A percentile compares a stretch with the other conserved stretches of the same genome.
phyloP scores from a whole-genome alignment of 805 yeast species.

The Kodamaea kakaduensis region DNA sequence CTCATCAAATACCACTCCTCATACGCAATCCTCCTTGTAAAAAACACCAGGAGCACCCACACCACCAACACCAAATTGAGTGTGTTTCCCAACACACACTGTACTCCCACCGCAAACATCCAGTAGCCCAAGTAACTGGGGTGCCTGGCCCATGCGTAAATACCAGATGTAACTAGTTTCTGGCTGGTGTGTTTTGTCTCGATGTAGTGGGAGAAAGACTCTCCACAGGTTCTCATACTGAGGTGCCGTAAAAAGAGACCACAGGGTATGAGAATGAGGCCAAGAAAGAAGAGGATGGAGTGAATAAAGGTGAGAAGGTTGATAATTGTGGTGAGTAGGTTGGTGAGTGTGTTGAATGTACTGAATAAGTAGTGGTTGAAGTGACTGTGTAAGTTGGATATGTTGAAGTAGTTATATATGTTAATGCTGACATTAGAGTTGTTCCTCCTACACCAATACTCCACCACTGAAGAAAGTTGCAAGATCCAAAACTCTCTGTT shows the following conservation, averaged over 20 bases:
- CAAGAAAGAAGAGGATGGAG: conserved; percentile 35
- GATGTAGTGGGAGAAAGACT: conserved; percentile 79
- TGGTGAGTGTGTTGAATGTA: too few relatives aligned
- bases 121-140: conserved; percentile 91
- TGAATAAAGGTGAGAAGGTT: too few relatives aligned
- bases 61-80: conserved; percentile 52
- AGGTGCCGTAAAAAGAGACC: conserved; percentile 70
- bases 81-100: conserved; percentile 65
- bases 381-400: too few relatives aligned
- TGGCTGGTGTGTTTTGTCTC: conserved; percentile 40
- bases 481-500: conserved; percentile 27
- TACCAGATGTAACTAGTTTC: conserved; percentile 63
- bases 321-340: too few relatives aligned
- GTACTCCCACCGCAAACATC: conserved; percentile 90
- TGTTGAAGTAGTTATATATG: too few relatives aligned
- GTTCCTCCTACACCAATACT: conserved; percentile 14
- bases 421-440: too few relatives aligned
- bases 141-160: conserved; percentile 68
- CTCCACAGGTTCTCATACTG: conserved; percentile 87
- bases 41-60: conserved; percentile 61
- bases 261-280: conserved; percentile 41
- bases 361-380: too few relatives aligned
- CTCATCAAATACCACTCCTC: conserved; percentile 73
- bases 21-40: conserved; percentile 58
- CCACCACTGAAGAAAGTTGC: conserved; percentile 24